Evolutionary conservation across 2,329 filamentous ascomycete species (phyloP), one percentile per base, ranked within the genome.

Genomic region (Thielaviopsis ethacetica): DNA sequence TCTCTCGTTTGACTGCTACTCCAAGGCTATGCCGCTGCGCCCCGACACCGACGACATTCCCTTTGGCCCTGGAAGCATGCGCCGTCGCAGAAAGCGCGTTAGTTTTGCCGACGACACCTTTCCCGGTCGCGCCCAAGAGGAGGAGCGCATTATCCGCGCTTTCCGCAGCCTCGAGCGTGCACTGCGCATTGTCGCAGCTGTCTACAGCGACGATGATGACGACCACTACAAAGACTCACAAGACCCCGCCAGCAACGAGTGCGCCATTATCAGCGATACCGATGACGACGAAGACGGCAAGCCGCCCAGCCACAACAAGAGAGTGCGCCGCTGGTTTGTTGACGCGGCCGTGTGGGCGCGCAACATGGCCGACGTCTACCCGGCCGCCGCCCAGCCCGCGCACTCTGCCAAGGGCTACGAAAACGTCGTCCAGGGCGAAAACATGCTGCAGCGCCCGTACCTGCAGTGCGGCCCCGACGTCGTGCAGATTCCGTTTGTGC

Each of bases 1-100:
- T 30, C 27, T 61, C 21, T 34, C 41, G 24, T 54, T 61, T 21
- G 59, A 61, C 24, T 61, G 59, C 56, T 61, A 61, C 54, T 55
- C 59, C 55, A 61, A 61, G 52, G 59, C 59, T 13, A 41, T 61
- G n/a, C 59, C 59, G 22, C 55, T 61, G 38, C 54, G 59, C 12
- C 59, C 59, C n/a, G 59, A 61, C 38, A 61, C 38, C 15, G 59
- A 61, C 21, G 50, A 30, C 44, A 13, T 47, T 12, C 15, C 30
- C 27, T 58, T 61, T 30, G 59, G 59, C 26, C 59, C 59, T 10
- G 59, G 59, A n/a, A 61, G 59, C 47, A 61, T 61, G 59, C 59
- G 59, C 50, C 59, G 59, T 2, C 59, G 59, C n/a, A 56, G 59
- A 53, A 61, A 61, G 54, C 59, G 59, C 51, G 59, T 61, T 10